These are phyloP conservation scores for Coelastrella sp. DNA, from an alignment of 139 green algal genomes.

Conservation along the genomic window DNA sequence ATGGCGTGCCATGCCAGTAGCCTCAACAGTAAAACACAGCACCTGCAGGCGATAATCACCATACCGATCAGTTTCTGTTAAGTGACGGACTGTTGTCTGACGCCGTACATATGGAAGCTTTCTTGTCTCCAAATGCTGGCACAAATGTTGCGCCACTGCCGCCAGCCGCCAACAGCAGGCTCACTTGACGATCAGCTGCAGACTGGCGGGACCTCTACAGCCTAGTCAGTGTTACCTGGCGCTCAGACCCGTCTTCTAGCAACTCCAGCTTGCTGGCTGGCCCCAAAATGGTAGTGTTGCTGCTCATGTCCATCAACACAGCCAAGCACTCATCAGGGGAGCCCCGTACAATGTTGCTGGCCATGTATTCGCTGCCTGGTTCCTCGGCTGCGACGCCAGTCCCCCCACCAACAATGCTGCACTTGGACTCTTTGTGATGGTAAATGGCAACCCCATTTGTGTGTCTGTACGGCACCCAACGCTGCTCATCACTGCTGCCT, in stretches of 20 bases:
- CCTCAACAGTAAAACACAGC: conserved; percentile 59
- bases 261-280: conserved; percentile 34
- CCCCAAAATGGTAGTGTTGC: conserved; percentile 40
- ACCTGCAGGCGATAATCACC: conserved; percentile 47
- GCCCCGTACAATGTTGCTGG: conserved; percentile 35
- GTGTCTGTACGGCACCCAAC: conserved; percentile 49
- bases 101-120: no score
- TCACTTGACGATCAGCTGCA: no score
- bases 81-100: no score
- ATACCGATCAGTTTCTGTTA: neutral
- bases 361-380: conserved; percentile 48
- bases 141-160: no score
- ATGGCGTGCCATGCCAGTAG: conserved; percentile 57
- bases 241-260: conserved; percentile 33
- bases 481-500: conserved; percentile 21
- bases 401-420: neutral
- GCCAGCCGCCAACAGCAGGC: no score
- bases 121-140: no score
- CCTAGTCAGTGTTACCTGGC: conserved; percentile 20
- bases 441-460: conserved; percentile 53
- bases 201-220: no score
- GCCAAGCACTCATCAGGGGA: conserved; percentile 44
- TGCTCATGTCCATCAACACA: conserved; percentile 43
- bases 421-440: conserved; percentile 17
- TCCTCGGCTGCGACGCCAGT: neutral